Conservation (phyloP, 2,329 filamentous ascomycete genomes). For the Diaporthe ampelina region DNA sequence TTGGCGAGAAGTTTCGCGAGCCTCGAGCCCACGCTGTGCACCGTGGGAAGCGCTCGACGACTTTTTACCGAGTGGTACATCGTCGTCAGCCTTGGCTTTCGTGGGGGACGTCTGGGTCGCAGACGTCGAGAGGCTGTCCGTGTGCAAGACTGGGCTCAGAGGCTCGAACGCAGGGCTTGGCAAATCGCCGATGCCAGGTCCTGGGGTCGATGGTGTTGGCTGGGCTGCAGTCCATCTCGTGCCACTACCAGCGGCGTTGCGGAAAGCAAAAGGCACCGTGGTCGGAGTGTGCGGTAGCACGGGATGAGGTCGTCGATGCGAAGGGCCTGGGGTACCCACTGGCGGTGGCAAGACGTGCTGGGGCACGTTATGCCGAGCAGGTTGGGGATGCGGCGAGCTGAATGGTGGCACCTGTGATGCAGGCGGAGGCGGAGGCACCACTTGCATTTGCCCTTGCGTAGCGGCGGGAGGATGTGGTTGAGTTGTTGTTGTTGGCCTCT, state of each 20-base stretch:
- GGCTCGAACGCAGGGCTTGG: slow-evolving; percentile 71
- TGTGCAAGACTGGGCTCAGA: slow-evolving; percentile 66
- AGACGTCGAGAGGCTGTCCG: slow-evolving; percentile 53
- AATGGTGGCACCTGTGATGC: slow-evolving; percentile 41
- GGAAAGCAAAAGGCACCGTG: slow-evolving; percentile 38
- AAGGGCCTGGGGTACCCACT: slow-evolving; percentile 32
- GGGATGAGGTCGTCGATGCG: slow-evolving; percentile 31
- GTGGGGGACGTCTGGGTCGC: slow-evolving; percentile 52
- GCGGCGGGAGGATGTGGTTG: slow-evolving; percentile 14
- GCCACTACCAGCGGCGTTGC: slow-evolving; percentile 53
- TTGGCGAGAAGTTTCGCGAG: slow-evolving; percentile 46
- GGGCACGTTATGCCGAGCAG: slow-evolving; percentile 42
- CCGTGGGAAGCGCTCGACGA: slow-evolving; percentile 48
- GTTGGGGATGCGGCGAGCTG: slow-evolving; percentile 41
- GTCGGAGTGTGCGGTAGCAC: slow-evolving; percentile 44
- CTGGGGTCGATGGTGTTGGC: slow-evolving; percentile 71
- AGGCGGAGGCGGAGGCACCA: slow-evolving; percentile 14
- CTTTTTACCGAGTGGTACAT: slow-evolving; percentile 44
- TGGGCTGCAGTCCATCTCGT: slow-evolving; percentile 70
- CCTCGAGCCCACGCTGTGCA: slow-evolving; percentile 49
- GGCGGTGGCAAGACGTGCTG: slow-evolving; percentile 37
- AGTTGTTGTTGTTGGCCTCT: slow-evolving; percentile 31
- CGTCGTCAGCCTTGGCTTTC: slow-evolving; percentile 51
- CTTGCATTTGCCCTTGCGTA: slow-evolving; percentile 28
- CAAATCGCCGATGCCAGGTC: slow-evolving; percentile 54